These are phyloP conservation scores for Gossypium arboreum DNA, from an alignment of 345 rosid species.

Conservation along the genomic window DNA sequence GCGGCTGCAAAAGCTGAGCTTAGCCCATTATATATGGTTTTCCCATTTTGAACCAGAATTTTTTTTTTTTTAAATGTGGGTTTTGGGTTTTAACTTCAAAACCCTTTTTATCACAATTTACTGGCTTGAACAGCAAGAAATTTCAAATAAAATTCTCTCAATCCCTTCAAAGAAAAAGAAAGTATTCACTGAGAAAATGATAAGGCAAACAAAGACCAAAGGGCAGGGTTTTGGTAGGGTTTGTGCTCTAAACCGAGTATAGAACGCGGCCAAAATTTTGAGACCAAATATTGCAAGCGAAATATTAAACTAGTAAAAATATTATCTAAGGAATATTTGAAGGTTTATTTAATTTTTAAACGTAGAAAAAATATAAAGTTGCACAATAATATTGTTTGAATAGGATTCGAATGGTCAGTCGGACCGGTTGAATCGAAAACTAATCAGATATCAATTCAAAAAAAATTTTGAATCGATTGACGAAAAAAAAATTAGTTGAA, in stretches of 20 bases:
- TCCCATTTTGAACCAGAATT: constrained; percentile 35
- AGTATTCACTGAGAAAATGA: neutral
- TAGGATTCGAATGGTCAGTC: too few relatives aligned
- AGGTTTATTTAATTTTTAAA: too few relatives aligned
- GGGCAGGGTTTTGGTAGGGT: constrained; percentile 54
- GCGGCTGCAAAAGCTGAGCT: constrained; percentile 72
- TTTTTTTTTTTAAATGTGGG: neutral
- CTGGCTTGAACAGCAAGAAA: constrained; percentile 36
- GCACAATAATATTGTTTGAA: too few relatives aligned
- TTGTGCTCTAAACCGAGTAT: constrained; percentile 12
- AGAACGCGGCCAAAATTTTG: too few relatives aligned
- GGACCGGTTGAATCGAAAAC: accelerated
- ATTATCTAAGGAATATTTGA: too few relatives aligned
- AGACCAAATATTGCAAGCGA: too few relatives aligned
- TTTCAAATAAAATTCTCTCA: neutral
- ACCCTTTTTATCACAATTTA: neutral
- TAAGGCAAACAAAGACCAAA: neutral
- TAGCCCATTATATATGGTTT: constrained; percentile 51
- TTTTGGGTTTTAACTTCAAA: neutral
- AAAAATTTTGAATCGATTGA: accelerated
- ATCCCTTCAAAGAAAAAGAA: constrained; percentile 14
- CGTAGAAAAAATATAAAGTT: too few relatives aligned
- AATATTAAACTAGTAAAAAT: too few relatives aligned
- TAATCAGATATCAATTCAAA: accelerated
- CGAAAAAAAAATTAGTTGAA: too few relatives aligned